Evolutionary conservation across 805 yeast species (phyloP).

Genomic region (Yarrowia porcina): DNA sequence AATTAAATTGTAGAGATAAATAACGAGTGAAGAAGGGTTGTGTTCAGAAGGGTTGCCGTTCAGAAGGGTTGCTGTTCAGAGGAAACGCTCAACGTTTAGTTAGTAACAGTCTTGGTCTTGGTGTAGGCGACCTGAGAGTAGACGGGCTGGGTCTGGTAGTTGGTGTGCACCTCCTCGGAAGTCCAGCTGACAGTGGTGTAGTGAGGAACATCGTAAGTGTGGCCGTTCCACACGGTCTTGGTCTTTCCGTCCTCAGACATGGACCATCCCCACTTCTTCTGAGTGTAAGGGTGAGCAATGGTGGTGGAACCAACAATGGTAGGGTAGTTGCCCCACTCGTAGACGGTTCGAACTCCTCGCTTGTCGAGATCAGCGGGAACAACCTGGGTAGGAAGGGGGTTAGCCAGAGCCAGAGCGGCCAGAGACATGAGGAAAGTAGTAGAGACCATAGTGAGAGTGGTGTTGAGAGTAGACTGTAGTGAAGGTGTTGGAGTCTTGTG

Average conservation of each 20-base stretch:
- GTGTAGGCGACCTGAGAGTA: slow-evolving; percentile 10
- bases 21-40: too few species aligned
- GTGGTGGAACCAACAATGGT: slow-evolving; percentile 2
- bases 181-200: slow-evolving; percentile 7
- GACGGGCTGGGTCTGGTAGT: slow-evolving; percentile 19
- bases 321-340: slow-evolving; percentile 21
- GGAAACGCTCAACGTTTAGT: too few species aligned
- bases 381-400: background rate
- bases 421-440: background rate
- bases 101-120: background rate
- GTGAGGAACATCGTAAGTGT: slow-evolving; percentile 1
- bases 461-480: too few species aligned
- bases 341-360: slow-evolving; percentile 7
- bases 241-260: slow-evolving; percentile 8
- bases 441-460: background rate
- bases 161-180: slow-evolving; percentile 4
- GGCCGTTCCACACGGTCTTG: background rate
- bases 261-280: slow-evolving; percentile 14
- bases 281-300: slow-evolving; percentile 13
- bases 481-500: too few species aligned
- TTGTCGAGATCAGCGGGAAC: slow-evolving; percentile 2
- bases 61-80: too few species aligned
- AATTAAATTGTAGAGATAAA: too few species aligned
- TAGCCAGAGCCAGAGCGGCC: background rate
- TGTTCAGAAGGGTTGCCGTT: too few species aligned